Base-by-base conservation (phyloP, 345 rosid species). In the Hibiscus tridactylites region DNA sequence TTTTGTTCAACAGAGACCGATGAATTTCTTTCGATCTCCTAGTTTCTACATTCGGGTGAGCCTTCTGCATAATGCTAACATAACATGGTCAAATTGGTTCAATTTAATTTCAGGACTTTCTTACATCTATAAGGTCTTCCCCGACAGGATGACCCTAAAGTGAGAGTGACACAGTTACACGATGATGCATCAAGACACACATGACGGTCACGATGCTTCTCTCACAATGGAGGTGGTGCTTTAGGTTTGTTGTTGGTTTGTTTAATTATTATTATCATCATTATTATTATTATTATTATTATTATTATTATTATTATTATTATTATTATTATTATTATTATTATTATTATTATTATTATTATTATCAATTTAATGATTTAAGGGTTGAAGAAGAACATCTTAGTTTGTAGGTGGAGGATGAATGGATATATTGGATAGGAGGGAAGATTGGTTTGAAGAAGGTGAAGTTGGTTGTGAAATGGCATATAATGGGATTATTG, bases 121-220 rank as follows among this genome's bases (percentile, higher is more conserved):
- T 59, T 21, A 53, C 42, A n/a, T 31, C 62, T 56, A 50, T 71
- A 59, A 9, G 3, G 53, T 72, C 59, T 47, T 61, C n/a, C 9
- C 71, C 65, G 42, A 76, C 88, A 85, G 96, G 97, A 91, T 62
- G 93, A 91, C 73, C 81, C 91, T 37, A 91, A 83, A 63, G 91
- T 89, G 75, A 84, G 97, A 85, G 74, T 89, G 1, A 75, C 93
- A 1, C 88, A 81, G 81, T 74, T 89, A 76, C 97, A 88, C 62
- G 93, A 91, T 46, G 90, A 90, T 74, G 82, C 89, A 21, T 81
- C 96, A 33, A 86, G 97, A 78, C 95, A 91, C 74, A 76, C 82
- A 2, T 91, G 75, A 88, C 46, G 49, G 61, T 91, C 74, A 88
- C 46, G 49, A 57, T 26, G 31, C 17, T 19, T 26, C 29, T 33